Percentiles rank a stretch among this genome's conserved stretches.
Conservation (phyloP, 768 basidiomycete genomes). For the Pulveroboletus sp. region DNA sequence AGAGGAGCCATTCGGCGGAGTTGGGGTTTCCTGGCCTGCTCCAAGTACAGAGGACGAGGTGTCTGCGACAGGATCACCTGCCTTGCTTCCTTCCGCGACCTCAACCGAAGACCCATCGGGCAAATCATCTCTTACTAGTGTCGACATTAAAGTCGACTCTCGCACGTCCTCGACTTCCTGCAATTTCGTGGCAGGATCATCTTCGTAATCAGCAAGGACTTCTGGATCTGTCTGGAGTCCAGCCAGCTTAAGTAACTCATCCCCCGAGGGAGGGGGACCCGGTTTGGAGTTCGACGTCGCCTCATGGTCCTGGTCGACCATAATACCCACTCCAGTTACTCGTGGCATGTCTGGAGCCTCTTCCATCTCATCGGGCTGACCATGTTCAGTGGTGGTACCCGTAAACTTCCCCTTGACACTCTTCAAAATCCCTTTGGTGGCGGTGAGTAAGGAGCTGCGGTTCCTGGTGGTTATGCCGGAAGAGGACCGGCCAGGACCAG, state of each 20-base stretch:
- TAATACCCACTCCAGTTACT: slow-evolving; percentile 5
- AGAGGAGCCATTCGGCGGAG: slow-evolving; percentile 1
- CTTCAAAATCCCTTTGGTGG: slow-evolving; percentile 47
- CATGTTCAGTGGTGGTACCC: slow-evolving; percentile 9
- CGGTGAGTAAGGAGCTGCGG: slow-evolving; percentile 51
- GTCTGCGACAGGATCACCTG: slow-evolving; percentile 1
- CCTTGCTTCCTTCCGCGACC: background rate
- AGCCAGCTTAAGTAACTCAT: slow-evolving; percentile 48
- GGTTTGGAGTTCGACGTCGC: slow-evolving; percentile 1
- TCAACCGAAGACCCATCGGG: slow-evolving; percentile 1
- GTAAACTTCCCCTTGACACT: slow-evolving; percentile 45
- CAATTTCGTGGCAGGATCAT: slow-evolving; percentile 28
- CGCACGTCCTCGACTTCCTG: slow-evolving; percentile 3
- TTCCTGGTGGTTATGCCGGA: slow-evolving; percentile 36
- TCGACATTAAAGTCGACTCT: slow-evolving; percentile 1
- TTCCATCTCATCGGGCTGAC: slow-evolving; percentile 21
- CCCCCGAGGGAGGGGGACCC: slow-evolving; percentile 31
- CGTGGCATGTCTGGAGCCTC: background rate
- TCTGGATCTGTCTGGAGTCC: slow-evolving; percentile 41
- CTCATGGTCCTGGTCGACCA: slow-evolving; percentile 19
- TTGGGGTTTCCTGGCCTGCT: slow-evolving; percentile 9
- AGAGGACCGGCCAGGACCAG: slow-evolving; percentile 52
- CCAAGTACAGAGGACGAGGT: background rate
- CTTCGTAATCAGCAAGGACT: slow-evolving; percentile 55
- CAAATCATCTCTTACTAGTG: background rate